Base-by-base conservation (phyloP, 2,329 filamentous ascomycete species). In the Venturiaceae sp. region DNA sequence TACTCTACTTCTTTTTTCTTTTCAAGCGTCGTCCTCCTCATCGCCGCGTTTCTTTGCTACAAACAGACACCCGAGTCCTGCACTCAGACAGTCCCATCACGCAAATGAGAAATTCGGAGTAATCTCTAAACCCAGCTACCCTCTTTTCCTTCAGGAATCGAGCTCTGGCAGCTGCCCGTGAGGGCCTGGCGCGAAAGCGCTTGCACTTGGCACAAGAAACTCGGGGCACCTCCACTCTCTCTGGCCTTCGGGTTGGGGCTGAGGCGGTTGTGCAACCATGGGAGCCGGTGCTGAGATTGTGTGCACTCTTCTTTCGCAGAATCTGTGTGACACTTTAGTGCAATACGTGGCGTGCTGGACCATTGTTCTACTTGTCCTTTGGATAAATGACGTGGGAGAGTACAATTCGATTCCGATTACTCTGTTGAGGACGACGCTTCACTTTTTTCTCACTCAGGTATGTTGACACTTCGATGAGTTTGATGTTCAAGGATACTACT, bases 21-120 rank as follows among this genome's bases (percentile, higher is more conserved):
- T 73, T 73, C 78, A 87, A 88, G 85, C 84, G 85, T 83, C 87
- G 84, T 85, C 87, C 87, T 87, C 83, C 81, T 84, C 86, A 92
- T 89, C 82, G 89, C 88, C 88, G 88, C 87, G 87, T 92, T 92
- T 92, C 88, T 90, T 91, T 92, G 88, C 88, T 87, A 87, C 88
- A 83, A 83, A 89, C 77, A 74, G 76, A 80, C 75, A 65, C 39
- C 66, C 69, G 66, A 63, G 64, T 55, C 62, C 55, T 54, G 58
- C 50, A 33, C 57, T 62, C 58, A 66, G 65, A 58, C 57, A 60
- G 68, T 71, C 66, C 60, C 47, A 28, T 62, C 63, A 74, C 77
- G 89, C 90, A 92, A 90, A 90, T 92, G 89, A 90, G 89, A 94
- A 94, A 94, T 92, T 94, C 89, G 89, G 90, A 94, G 90, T 88